A percentile compares a stretch with the other conserved stretches of the same genome.
These are phyloP conservation scores for Trichoderma parareesei DNA, from an alignment of 495 filamentous ascomycete genomes.

Conservation along the genomic window DNA sequence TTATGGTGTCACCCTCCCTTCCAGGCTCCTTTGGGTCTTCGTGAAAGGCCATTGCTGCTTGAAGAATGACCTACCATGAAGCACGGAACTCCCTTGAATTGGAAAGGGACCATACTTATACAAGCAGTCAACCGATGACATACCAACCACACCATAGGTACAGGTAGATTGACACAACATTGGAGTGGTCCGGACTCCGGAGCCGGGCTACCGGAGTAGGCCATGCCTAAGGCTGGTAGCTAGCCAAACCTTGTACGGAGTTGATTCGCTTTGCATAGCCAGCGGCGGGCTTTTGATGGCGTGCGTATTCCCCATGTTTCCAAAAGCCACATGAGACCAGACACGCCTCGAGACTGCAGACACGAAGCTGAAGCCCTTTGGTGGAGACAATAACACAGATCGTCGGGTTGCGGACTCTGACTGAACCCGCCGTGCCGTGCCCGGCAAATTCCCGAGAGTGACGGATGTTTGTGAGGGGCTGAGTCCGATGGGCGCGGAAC, in stretches of 20 bases:
- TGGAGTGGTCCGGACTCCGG: background rate
- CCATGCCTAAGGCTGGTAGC: background rate
- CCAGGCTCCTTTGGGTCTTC: background rate
- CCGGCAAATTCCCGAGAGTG: too few species aligned
- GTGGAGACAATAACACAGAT: too few species aligned
- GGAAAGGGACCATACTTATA: background rate
- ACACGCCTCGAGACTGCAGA: background rate
- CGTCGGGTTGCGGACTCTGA: too few species aligned
- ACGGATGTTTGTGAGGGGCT: too few species aligned
- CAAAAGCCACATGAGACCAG: background rate
- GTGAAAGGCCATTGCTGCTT: background rate
- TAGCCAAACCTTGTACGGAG: constrained; percentile 2
- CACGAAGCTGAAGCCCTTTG: too few species aligned
- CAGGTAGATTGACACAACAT: background rate
- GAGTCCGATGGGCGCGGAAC: background rate
- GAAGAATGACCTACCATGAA: background rate
- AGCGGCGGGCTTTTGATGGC: background rate
- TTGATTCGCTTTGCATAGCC: background rate
- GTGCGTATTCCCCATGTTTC: background rate
- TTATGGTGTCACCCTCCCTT: background rate
- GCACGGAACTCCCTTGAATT: background rate
- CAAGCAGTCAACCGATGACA: background rate
- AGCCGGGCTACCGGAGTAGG: background rate
- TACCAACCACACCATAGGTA: background rate
- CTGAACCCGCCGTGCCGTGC: too few species aligned